Percentiles rank a stretch among this genome's conserved stretches.
These are phyloP conservation scores for Candida smagusa DNA, from an alignment of 1,139 yeast species.

Conservation along the genomic window DNA sequence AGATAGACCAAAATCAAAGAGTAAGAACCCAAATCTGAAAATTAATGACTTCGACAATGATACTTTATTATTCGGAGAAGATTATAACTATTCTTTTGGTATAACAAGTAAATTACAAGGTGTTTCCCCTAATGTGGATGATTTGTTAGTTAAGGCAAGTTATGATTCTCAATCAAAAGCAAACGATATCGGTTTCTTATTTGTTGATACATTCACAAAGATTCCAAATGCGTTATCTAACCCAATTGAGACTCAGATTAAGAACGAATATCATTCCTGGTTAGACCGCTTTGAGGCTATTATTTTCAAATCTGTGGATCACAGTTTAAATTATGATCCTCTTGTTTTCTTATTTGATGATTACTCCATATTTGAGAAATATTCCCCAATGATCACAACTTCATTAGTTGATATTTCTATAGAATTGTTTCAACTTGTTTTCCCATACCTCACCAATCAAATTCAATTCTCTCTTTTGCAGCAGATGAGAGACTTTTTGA, in stretches of 20 bases:
- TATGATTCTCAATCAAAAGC: not conserved
- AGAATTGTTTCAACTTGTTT: conserved; percentile 66
- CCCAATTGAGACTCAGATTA: conserved; percentile 1
- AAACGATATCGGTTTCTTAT: conserved; percentile 4
- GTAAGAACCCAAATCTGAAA: conserved; percentile 12
- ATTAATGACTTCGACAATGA: conserved; percentile 24
- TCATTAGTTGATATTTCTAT: conserved; percentile 74
- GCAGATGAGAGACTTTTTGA: conserved; percentile 58
- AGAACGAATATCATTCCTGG: conserved; percentile 21
- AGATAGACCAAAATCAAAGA: conserved; percentile 23
- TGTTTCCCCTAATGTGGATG: conserved; percentile 21
- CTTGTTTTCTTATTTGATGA: conserved; percentile 24
- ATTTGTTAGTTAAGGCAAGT: conserved; percentile 18
- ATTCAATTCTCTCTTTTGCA: conserved; percentile 86
- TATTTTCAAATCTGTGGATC: conserved; percentile 23
- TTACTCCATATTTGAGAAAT: conserved; percentile 24
- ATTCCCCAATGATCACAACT: conserved; percentile 37
- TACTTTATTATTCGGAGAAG: conserved; percentile 28
- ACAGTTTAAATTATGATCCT: conserved; percentile 36
- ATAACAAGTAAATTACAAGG: conserved; percentile 34
- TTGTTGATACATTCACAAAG: conserved; percentile 2
- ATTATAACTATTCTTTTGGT: conserved; percentile 37
- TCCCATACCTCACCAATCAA: conserved; percentile 72
- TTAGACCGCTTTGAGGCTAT: conserved; percentile 29
- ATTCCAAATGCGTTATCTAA: not conserved